Percentiles rank a stretch among this genome's conserved stretches.
Evolutionary conservation across 768 basidiomycete species (phyloP).

Genomic region (Pleurotus ostreatus): DNA sequence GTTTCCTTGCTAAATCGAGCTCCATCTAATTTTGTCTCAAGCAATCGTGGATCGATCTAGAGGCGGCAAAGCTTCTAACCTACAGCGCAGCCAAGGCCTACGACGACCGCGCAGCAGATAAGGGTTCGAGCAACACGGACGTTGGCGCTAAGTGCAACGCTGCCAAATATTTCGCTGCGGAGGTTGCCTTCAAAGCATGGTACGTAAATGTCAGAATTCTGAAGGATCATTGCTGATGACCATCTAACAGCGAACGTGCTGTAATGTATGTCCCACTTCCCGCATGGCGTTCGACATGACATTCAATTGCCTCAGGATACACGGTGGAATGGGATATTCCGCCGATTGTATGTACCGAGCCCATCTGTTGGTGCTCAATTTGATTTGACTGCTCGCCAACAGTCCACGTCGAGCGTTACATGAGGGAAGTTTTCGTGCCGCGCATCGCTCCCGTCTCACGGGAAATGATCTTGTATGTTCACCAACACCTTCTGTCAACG

Average conservation of each 20-base stretch:
- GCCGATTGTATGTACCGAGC: conserved; percentile 9
- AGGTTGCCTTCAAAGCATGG: conserved; percentile 16
- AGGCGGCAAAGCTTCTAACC: conserved; percentile 13
- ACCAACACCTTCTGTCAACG: not conserved
- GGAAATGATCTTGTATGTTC: conserved; percentile 15
- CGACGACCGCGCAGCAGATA: not conserved
- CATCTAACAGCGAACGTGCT: not conserved
- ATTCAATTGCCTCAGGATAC: conserved; percentile 6
- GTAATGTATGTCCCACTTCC: not conserved
- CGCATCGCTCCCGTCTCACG: conserved; percentile 17
- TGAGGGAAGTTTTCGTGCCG: conserved; percentile 15
- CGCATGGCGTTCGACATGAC: not conserved
- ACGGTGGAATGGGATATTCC: conserved; percentile 16
- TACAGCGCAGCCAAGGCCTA: conserved; percentile 15
- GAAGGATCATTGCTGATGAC: not conserved
- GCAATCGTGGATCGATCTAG: conserved; percentile 13
- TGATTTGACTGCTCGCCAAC: no score
- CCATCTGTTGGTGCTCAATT: not conserved
- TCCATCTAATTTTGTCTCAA: not conserved
- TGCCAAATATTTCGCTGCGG: conserved; percentile 16
- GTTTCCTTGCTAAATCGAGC: not conserved
- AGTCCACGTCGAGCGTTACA: conserved; percentile 14
- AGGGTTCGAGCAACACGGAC: conserved; percentile 5
- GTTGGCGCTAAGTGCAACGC: conserved; percentile 13
- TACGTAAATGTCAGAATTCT: not conserved